Evolutionary conservation across 345 rosid species (phyloP).

Genomic region (Rhodamnia argentea): DNA sequence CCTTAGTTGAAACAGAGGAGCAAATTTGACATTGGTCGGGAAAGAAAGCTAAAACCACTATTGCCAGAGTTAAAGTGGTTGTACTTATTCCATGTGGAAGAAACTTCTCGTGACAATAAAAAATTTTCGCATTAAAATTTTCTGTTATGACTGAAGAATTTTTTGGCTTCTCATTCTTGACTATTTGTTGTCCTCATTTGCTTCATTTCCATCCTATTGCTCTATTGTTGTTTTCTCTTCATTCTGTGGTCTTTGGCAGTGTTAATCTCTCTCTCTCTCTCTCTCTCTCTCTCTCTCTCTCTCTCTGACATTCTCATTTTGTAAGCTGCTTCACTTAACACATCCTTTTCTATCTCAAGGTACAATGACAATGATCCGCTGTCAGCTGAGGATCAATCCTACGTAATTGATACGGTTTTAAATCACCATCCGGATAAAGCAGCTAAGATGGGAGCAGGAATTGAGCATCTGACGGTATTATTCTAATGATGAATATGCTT

Average conservation of each 20-base stretch:
- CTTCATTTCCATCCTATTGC: neutral
- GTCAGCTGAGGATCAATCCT: conserved; percentile 55
- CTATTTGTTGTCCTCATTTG: neutral
- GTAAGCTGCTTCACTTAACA: neutral
- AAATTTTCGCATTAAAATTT: neutral
- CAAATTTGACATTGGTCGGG: neutral
- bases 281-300: neutral
- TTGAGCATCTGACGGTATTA: conserved; percentile 65
- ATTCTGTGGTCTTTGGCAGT: neutral
- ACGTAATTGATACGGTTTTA: conserved; percentile 50
- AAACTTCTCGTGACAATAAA: neutral
- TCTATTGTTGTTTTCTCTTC: neutral
- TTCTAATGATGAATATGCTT: neutral
- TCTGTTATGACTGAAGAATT: neutral
- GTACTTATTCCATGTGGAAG: neutral
- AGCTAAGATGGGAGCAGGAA: conserved; percentile 58
- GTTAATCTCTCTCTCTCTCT: neutral
- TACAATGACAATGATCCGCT: conserved; percentile 74
- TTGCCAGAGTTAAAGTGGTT: neutral
- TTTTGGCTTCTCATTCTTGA: neutral
- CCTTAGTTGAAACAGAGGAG: neutral
- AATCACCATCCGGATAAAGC: conserved; percentile 74
- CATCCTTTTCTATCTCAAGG: conserved; percentile 24
- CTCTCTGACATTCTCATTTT: neutral
- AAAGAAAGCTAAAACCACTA: neutral